phyloP scores from a whole-genome alignment of 2,329 filamentous ascomycete genomes.

The Plectosphaerella cucumerina region DNA sequence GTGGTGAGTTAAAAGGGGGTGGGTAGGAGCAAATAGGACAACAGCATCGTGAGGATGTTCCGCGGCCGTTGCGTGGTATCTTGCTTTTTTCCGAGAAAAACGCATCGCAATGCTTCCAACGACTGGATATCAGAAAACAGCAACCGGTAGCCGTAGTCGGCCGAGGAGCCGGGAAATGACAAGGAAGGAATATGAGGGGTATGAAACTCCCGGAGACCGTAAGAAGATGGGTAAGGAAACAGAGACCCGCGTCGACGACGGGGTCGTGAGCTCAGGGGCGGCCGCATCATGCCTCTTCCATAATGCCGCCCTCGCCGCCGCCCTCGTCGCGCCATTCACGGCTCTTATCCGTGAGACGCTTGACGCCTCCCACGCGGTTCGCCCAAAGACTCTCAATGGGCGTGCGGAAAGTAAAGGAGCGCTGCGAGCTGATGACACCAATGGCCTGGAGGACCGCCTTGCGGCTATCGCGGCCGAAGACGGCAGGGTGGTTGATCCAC shows the following conservation, averaged over 20 bases:
- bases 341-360: constrained; percentile 74
- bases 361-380: constrained; percentile 74
- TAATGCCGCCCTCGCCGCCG: constrained; percentile 65
- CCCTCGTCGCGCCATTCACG: constrained; percentile 89
- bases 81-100: background rate
- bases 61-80: background rate
- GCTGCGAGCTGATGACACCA: constrained; percentile 91
- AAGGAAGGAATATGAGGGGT: background rate
- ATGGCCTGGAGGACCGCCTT: constrained; percentile 97
- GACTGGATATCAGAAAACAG: background rate
- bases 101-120: background rate
- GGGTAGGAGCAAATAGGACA: background rate
- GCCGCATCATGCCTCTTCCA: constrained; percentile 49
- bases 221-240: background rate
- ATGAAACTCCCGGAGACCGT: background rate
- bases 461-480: constrained; percentile 88
- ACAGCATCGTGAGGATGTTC: background rate
- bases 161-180: background rate
- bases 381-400: constrained; percentile 90
- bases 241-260: background rate
- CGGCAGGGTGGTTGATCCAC: constrained; percentile 96
- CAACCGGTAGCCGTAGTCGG: background rate
- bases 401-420: constrained; percentile 89
- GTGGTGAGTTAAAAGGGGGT: no score
- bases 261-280: background rate